Evolutionary conservation across 2,329 filamentous ascomycete genomes (phyloP), one percentile per base, ranked within the genome.

Genomic region (Sarocladiaceae sp.): DNA sequence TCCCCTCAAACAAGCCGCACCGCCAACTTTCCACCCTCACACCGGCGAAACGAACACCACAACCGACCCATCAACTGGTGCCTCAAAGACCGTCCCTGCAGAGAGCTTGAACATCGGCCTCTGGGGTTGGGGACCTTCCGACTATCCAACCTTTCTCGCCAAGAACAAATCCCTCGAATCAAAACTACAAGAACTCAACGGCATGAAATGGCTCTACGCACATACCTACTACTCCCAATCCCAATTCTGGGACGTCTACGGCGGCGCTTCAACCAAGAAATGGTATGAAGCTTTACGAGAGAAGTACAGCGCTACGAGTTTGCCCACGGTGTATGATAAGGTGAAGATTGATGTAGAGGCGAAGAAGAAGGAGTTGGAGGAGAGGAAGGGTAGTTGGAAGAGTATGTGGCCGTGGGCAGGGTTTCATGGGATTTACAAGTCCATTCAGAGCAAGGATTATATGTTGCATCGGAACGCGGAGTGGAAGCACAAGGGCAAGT

Each of bases 161-260:
- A 80, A 82, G 59, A 95, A 95, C 68, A 79, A 86, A 28, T 76
- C 76, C 39, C 75, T 95, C 18, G 90, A 95, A 70, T 70, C 73
- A 18, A 86, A 87, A 62, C 79, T 92, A 3, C 73, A 74, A 46
- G 76, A 82, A 57, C 77, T 94, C 1, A 84, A 84, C 44, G 90
- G 90, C 2, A 82, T 87, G 73, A 95, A 95, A 72, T 94, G 89
- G 87, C 73, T 95, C 12, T 95, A 96, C 67, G 89, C 90, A 2
- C 87, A 93, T 62, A 87, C 88, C 0, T 95, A 91, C 71, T 94
- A 94, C 66, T 77, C 79, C n/a, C 79, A 87, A 62, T 71, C 77
- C 0, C 82, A 88, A 62, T 90, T 88, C 68, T 88, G 84, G 84
- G 60, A 70, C 29, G 72, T 83, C 50, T 88, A 88, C 64, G 75